Evolutionary conservation across 1,139 yeast species (phyloP).

Genomic region (Scheffersomyces lignicola): DNA sequence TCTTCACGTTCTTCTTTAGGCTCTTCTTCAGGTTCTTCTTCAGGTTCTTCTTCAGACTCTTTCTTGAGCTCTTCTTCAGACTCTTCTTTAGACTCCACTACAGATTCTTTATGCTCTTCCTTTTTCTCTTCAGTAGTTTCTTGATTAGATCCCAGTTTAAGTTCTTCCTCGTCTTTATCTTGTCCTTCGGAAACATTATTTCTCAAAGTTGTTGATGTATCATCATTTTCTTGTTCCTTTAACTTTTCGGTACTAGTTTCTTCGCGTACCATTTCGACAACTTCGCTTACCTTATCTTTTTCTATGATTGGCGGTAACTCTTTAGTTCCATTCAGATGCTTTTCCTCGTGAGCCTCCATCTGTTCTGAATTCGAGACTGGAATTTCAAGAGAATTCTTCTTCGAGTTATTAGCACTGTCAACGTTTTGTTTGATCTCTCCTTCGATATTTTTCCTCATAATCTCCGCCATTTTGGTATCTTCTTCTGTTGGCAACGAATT

Average conservation of each 20-base stretch:
- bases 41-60: conserved; percentile 2
- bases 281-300: conserved; percentile 2
- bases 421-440: conserved; percentile 14
- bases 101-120: background rate
- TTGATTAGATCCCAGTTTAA: background rate
- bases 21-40: conserved; percentile 7
- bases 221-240: background rate
- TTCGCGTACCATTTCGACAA: background rate
- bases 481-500: conserved; percentile 55
- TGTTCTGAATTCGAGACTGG: conserved; percentile 3
- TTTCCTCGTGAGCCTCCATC: conserved; percentile 3
- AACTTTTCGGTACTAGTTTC: background rate
- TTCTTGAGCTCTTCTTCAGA: background rate
- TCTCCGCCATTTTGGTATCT: conserved; percentile 47
- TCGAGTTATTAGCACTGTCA: conserved; percentile 5
- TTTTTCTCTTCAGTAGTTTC: background rate
- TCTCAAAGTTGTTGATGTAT: background rate
- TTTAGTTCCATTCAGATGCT: background rate
- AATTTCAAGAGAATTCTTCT: conserved; percentile 9
- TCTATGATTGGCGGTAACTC: background rate
- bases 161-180: background rate
- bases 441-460: conserved; percentile 43
- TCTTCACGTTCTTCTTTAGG: conserved; percentile 6
- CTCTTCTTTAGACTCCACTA: conserved; percentile 6
- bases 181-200: background rate